Evolutionary conservation across 768 basidiomycete genomes (phyloP).

Genomic region (Boletus fagicola): DNA sequence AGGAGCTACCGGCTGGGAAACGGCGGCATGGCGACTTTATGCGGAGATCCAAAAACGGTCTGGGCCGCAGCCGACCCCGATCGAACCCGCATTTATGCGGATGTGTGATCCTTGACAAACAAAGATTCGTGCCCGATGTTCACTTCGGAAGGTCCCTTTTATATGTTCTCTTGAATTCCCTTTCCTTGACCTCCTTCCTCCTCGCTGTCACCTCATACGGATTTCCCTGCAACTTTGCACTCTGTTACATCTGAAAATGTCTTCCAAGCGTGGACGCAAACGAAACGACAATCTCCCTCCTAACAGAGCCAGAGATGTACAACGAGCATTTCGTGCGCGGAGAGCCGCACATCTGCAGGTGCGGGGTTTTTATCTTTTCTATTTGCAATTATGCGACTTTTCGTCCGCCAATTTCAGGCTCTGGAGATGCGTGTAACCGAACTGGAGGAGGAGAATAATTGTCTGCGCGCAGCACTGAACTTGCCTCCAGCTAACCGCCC

Average conservation of each 20-base stretch:
- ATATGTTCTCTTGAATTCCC: conserved; percentile 39
- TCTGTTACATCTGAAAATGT: conserved; percentile 46
- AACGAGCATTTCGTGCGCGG: conserved; percentile 85
- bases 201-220: conserved; percentile 30
- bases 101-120: conserved; percentile 35
- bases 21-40: conserved; percentile 27
- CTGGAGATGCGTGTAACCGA: conserved; percentile 78
- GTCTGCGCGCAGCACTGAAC: conserved; percentile 67
- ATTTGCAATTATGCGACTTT: conserved; percentile 41
- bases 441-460: conserved; percentile 80
- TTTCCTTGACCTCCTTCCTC: conserved; percentile 33
- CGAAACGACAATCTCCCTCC: conserved; percentile 64
- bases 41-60: conserved; percentile 37
- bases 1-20: conserved; percentile 21
- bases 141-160: conserved; percentile 36
- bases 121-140: conserved; percentile 36
- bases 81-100: conserved; percentile 37
- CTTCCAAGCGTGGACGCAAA: conserved; percentile 85
- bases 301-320: conserved; percentile 79
- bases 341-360: conserved; percentile 86
- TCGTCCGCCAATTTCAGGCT: conserved; percentile 48
- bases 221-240: conserved; percentile 12
- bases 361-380: conserved; percentile 33
- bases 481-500: conserved; percentile 72
- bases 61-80: conserved; percentile 39